Base-by-base conservation (phyloP, 805 yeast genomes). In the Pichia cabralensis region DNA sequence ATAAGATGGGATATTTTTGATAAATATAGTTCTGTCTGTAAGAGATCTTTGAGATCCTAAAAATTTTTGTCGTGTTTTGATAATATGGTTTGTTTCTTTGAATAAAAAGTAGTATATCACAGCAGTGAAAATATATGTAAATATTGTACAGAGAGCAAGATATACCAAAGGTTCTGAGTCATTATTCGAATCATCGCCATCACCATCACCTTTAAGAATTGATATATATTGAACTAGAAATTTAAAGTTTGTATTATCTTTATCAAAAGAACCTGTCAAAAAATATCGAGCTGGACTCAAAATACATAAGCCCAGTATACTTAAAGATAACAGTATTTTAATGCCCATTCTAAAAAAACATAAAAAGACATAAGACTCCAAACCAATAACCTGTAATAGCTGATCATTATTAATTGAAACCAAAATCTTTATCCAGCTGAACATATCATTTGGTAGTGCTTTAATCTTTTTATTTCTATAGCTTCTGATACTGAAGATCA, bases 321-420 rank as follows among this genome's bases (percentile, higher is more conserved):
- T 59, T 42, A 71, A 59, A 2, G 61, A 52, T 4, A 61, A 48
- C 30, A 74, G 53, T 6, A 67, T 61, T 39, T 59, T 61, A 30
- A 73, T 70, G 33, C 71, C 61, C 76, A 73, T 68, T 40, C 66
- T 66, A 56, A 73, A 73, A 49, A 73, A 71, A n/a, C 72, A 67
- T 8, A 73, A 53, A 39, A 70, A 71, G 28, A 73, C 79, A 45
- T 68, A 70, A 1, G 77, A 72, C 49, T 73, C 79, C 17, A 73
- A 50, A 0, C 79, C 79, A 4, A 77, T 75, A 30, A 71, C 66
- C 28, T 71, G 70, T 31, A 74, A 49, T 4, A 74, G 60, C 45
- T 73, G 75, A 15, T 65, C 66, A 41, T 71, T 74, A 25, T 58
- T 56, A 13, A 73, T 65, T 10, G 55, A 48, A 44, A 60, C 60